Evolutionary conservation across 2,329 filamentous ascomycete genomes (phyloP).

Genomic region (Thielaviopsis musarum): DNA sequence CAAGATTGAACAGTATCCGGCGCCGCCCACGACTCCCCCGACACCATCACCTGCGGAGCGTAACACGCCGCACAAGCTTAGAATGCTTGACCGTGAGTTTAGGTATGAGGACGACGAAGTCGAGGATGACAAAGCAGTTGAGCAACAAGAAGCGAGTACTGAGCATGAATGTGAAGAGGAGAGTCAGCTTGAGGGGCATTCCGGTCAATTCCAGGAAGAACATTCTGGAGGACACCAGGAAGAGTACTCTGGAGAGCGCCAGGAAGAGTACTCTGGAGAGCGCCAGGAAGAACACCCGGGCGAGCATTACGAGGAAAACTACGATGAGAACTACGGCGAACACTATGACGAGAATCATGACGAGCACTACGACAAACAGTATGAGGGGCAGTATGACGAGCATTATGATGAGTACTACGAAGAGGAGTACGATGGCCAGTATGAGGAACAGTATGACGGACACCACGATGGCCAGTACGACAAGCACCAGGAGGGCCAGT

Average conservation of each 20-base stretch:
- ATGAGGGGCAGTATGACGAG: background rate
- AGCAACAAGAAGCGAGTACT: background rate
- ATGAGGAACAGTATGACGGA: background rate
- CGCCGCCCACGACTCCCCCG: background rate
- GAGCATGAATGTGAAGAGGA: background rate
- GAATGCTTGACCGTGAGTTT: background rate
- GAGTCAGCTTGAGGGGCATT: background rate
- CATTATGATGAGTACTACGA: background rate
- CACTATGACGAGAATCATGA: background rate
- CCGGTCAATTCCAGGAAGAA: too few relatives aligned
- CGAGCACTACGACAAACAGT: background rate
- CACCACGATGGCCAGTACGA: background rate
- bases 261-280: background rate
- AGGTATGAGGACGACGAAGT: background rate
- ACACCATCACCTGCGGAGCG: background rate
- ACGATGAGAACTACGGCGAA: constrained; percentile 16
- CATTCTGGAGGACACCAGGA: background rate
- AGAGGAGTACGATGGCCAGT: background rate
- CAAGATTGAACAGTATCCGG: background rate
- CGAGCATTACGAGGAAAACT: constrained; percentile 22
- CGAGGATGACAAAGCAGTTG: background rate
- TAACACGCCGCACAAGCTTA: background rate
- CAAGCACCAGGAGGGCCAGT: background rate
- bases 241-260: background rate
- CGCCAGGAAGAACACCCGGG: background rate